Evolutionary conservation across 2,329 filamentous ascomycete genomes (phyloP), one percentile per base, ranked within the genome.

Genomic region (Cladosporium halotolerans): DNA sequence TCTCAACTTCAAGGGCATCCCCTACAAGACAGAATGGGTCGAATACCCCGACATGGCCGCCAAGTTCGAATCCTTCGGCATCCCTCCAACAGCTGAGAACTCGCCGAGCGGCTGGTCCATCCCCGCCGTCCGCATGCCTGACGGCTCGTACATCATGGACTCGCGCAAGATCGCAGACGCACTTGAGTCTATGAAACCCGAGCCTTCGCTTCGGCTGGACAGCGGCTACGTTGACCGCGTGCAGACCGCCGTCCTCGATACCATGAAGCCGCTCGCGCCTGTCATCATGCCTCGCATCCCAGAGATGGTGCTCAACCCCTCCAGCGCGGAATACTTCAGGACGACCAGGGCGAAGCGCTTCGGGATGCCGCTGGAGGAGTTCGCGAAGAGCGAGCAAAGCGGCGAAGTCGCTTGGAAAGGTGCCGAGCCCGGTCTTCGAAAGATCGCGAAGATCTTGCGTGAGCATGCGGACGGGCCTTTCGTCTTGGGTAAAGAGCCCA

Each of bases 11-110:
- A 89, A 89, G 66, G 73, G 73, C 1, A 66, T 88, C 11, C 75
- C 81, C 43, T 89, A 88, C 71, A 76, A 78, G 63, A 88, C 84
- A 0, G 73, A 83, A 75, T 88, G 83, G 83, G 69, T 83, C 13
- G 83, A 87, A 62, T 88, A 86, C 59, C 84, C 84, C 1, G 79
- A 87, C 34, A 74, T 89, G 55, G 47, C 33, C 40, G 38, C 52
- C 9, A 78, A 67, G 2, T 71, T 88, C 46, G 72, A 79, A 60
- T 71, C 75, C 28, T 73, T 81, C 39, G 74, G 72, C 52, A 63
- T 79, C 48, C 69, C 74, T 13, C 73, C 80, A 16, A 77, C 80
- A 46, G 58, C 69, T 34, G 59, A 62, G 5, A 57, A 61, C 11
- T 58, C 58, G 6, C 66, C 67, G 2, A 63, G 63, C 31, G 58